Evolutionary conservation across 768 basidiomycete genomes (phyloP).

Genomic region (Leccinum uliginosum): DNA sequence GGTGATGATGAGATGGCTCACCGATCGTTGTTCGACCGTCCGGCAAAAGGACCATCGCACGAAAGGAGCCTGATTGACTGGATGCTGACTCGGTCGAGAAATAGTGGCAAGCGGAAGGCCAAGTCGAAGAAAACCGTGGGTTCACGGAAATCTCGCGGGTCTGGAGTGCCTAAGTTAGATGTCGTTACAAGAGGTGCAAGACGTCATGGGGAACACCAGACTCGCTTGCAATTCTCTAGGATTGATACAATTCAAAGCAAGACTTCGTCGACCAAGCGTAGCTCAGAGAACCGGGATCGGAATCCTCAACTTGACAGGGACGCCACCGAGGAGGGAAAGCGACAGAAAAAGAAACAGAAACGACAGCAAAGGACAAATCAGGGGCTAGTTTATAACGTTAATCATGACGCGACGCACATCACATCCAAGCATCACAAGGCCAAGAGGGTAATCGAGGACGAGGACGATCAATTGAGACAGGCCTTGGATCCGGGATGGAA

Average conservation of each 20-base stretch:
- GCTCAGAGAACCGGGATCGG: slow-evolving; percentile 9
- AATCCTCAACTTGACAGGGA: slow-evolving; percentile 6
- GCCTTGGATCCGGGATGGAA: slow-evolving; percentile 39
- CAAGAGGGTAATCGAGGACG: slow-evolving; percentile 38
- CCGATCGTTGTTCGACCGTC: slow-evolving; percentile 29
- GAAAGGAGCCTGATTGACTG: slow-evolving; percentile 59
- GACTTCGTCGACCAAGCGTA: slow-evolving; percentile 5
- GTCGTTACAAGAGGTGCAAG: slow-evolving; percentile 37
- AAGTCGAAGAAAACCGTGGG: slow-evolving; percentile 11
- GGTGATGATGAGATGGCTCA: slow-evolving; percentile 33
- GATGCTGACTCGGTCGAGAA: slow-evolving; percentile 52
- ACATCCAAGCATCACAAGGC: slow-evolving; percentile 23
- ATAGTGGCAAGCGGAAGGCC: slow-evolving; percentile 11
- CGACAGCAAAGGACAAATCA: slow-evolving; percentile 27
- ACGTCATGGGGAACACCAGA: slow-evolving; percentile 35
- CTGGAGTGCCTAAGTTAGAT: slow-evolving; percentile 25
- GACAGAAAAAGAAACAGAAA: slow-evolving; percentile 24
- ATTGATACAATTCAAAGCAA: slow-evolving; percentile 8
- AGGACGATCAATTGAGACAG: slow-evolving; percentile 41
- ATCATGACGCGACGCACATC: slow-evolving; percentile 36
- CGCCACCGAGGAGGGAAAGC: slow-evolving; percentile 4
- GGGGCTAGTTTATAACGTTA: slow-evolving; percentile 36
- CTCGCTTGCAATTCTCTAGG: slow-evolving; percentile 33
- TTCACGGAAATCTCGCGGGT: slow-evolving; percentile 11
- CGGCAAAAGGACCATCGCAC: slow-evolving; percentile 21